Evolutionary conservation across 1,284 basidiomycete species (phyloP).

Genomic region (Somion occarium): DNA sequence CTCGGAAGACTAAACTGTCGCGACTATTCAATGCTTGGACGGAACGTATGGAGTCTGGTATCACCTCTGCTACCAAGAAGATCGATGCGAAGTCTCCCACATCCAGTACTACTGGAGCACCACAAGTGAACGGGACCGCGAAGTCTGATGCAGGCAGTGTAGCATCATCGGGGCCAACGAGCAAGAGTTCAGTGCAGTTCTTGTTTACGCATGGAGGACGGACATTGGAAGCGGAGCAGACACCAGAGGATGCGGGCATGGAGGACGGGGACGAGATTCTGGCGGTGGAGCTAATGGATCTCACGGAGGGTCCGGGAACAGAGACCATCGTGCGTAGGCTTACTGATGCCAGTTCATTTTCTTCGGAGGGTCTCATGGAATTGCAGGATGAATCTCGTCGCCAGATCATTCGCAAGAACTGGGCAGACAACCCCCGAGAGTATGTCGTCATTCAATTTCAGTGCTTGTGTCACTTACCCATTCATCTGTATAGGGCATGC

Average conservation of each 20-base stretch:
- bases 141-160: slow-evolving; percentile 40
- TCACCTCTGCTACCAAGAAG: slow-evolving; percentile 15
- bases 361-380: not conserved
- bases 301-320: slow-evolving; percentile 60
- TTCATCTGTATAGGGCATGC: slow-evolving; percentile 46
- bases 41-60: slow-evolving; percentile 67
- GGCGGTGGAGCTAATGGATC: slow-evolving; percentile 81
- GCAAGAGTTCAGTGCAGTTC: slow-evolving; percentile 47
- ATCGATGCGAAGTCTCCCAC: not conserved
- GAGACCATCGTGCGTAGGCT: slow-evolving; percentile 54
- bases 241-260: slow-evolving; percentile 79
- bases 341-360: slow-evolving; percentile 4
- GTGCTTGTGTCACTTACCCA: slow-evolving; percentile 9
- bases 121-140: slow-evolving; percentile 41
- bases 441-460: slow-evolving; percentile 31
- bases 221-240: slow-evolving; percentile 67
- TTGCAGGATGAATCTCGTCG: slow-evolving; percentile 58
- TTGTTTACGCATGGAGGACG: slow-evolving; percentile 77
- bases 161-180: slow-evolving; percentile 24
- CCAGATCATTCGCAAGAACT: slow-evolving; percentile 70
- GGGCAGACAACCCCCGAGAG: slow-evolving; percentile 70
- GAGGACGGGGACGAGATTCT: slow-evolving; percentile 82
- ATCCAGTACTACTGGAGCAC: slow-evolving; percentile 17
- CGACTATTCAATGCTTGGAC: slow-evolving; percentile 83
- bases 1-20: slow-evolving; percentile 77